These are phyloP conservation scores for Pilobolus umbonatus DNA, from an alignment of 192 early-diverging fungal genomes.

Conservation along the genomic window DNA sequence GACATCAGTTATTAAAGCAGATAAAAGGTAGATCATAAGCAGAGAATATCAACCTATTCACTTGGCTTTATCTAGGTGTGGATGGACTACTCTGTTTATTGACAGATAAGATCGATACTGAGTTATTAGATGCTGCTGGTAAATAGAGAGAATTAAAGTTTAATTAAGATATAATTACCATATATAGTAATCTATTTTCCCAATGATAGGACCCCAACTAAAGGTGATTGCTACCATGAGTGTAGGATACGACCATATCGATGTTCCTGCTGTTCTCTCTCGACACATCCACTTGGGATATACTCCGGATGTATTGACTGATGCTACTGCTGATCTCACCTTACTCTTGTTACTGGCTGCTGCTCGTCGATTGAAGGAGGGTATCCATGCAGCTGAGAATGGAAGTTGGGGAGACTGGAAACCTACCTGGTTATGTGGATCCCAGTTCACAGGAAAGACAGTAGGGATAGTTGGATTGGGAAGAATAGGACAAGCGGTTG, in stretches of 20 bases:
- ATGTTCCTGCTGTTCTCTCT: slow-evolving; percentile 44
- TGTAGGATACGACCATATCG: slow-evolving; percentile 84
- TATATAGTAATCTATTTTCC: neutral
- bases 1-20: slow-evolving; percentile 41
- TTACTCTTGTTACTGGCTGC: slow-evolving; percentile 73
- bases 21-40: slow-evolving; percentile 32
- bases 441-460: slow-evolving; percentile 70
- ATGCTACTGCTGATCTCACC: slow-evolving; percentile 80
- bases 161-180: neutral
- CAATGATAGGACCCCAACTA: slow-evolving; percentile 40
- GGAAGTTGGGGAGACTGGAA: slow-evolving; percentile 61
- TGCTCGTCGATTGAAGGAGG: slow-evolving; percentile 61
- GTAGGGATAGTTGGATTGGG: slow-evolving; percentile 85
- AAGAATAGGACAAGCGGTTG: slow-evolving; percentile 74
- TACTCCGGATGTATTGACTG: slow-evolving; percentile 86
- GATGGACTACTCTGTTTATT: slow-evolving; percentile 63
- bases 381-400: slow-evolving; percentile 33
- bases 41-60: neutral
- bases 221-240: slow-evolving; percentile 74
- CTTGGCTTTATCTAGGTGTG: slow-evolving; percentile 28
- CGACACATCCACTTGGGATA: slow-evolving; percentile 63
- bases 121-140: slow-evolving; percentile 64
- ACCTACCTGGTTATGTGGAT: slow-evolving; percentile 63
- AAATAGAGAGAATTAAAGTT: neutral
- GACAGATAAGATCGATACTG: slow-evolving; percentile 69